A percentile compares a stretch with the other conserved stretches of the same genome.
Conservation (phyloP, 495 filamentous ascomycete genomes). For the Penicilliopsis zonata region DNA sequence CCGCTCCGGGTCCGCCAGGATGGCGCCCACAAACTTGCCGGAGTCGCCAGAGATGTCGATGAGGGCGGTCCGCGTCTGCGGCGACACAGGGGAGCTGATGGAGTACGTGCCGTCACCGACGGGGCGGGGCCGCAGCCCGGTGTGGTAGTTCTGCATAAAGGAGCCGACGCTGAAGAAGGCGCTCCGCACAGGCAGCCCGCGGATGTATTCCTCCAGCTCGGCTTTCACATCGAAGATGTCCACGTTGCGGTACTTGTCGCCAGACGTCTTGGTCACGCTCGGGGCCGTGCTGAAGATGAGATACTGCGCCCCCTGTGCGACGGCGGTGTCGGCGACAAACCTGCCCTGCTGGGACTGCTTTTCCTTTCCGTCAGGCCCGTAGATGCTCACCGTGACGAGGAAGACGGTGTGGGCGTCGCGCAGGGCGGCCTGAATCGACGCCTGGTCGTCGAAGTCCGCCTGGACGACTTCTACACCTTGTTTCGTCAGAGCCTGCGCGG, state of each 20-base stretch:
- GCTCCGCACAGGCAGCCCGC: conserved; percentile 24
- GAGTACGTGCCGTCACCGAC: conserved; percentile 11
- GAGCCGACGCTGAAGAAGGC: conserved; percentile 30
- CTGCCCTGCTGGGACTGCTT: conserved; percentile 29
- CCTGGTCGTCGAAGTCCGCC: conserved; percentile 28
- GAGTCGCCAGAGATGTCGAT: conserved; percentile 34
- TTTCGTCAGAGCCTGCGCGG: conserved; percentile 12
- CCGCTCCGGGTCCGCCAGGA: conserved; percentile 37
- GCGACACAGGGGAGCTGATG: conserved; percentile 13
- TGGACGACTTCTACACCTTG: conserved; percentile 36
- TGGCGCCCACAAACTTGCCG: conserved; percentile 41
- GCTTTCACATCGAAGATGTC: conserved; percentile 31
- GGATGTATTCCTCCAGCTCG: conserved; percentile 33
- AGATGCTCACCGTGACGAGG: conserved; percentile 28
- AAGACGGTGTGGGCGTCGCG: conserved; percentile 35
- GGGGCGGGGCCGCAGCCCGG: conserved; percentile 6
- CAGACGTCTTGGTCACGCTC: conserved; percentile 8
- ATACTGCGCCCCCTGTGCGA: conserved; percentile 29
- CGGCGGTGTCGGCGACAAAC: conserved; percentile 32
- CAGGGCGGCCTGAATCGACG: conserved; percentile 31
- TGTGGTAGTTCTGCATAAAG: conserved; percentile 39
- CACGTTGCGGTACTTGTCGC: conserved; percentile 11
- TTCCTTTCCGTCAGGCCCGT: conserved; percentile 16
- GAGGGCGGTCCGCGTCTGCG: conserved; percentile 22
- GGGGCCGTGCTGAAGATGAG: conserved; percentile 39